Evolutionary conservation across 805 yeast genomes (phyloP).

Genomic region (Metschnikowia santaceciliae): DNA sequence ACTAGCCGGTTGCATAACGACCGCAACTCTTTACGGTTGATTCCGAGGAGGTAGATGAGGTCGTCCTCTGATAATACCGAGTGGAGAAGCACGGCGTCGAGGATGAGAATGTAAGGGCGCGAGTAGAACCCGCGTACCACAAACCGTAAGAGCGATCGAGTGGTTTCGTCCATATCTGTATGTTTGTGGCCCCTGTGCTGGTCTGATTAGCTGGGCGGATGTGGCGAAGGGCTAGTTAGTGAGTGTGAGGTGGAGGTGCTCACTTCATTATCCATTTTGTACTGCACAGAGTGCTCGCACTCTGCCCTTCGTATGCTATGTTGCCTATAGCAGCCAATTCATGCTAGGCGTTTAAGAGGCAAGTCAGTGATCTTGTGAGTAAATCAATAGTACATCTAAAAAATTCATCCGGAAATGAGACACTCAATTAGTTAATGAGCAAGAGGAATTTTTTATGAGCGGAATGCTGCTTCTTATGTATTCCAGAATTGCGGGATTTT

Average conservation of each 20-base stretch:
- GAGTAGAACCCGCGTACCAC: conserved; percentile 87
- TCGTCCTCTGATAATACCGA: conserved; percentile 93
- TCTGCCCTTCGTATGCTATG: neutral
- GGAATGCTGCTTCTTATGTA: neutral
- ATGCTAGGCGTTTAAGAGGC: neutral
- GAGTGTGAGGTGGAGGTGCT: neutral
- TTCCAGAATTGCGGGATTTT: neutral
- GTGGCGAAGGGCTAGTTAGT: neutral
- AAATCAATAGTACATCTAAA: no score
- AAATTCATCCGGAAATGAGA: no score
- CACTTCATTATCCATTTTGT: neutral
- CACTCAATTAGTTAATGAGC: no score
- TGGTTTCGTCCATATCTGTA: conserved; percentile 37
- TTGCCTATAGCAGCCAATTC: neutral
- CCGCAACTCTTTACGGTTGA: conserved; percentile 83
- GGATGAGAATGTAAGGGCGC: conserved; percentile 71
- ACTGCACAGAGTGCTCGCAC: neutral
- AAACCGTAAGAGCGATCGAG: conserved; percentile 60
- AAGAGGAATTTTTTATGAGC: neutral
- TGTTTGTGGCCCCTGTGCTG: neutral
- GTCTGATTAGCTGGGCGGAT: neutral
- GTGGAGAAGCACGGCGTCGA: conserved; percentile 86
- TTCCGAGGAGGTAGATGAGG: conserved; percentile 70
- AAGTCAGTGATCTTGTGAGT: neutral
- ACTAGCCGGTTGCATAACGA: conserved; percentile 74